Base-by-base conservation (phyloP, 2,329 filamentous ascomycete species). In the Colletotrichum chrysophilum region DNA sequence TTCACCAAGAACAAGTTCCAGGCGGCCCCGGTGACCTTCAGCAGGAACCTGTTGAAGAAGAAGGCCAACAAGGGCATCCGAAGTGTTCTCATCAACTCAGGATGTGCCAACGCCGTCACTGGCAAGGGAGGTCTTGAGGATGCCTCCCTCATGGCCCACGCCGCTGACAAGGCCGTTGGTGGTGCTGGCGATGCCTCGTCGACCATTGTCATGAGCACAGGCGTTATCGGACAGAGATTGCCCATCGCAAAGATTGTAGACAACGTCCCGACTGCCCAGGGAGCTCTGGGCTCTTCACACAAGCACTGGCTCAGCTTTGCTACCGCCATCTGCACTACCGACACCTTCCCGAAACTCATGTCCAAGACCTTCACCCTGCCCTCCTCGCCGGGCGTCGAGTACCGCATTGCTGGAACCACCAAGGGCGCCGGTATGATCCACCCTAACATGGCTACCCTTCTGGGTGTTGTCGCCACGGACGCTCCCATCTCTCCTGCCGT, bases 391-490 rank as follows among this genome's bases (percentile, higher is more conserved):
- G 89, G 89, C 21, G 88, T 92, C 66, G 93, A 94, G 83, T 99
- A 98, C 87, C 90, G 91, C 80, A 94, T 99, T 66, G 96, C 95
- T 14, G 97, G 97, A 80, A 97, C 98, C 92, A 98, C 96, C 81
- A 99, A 99, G 88, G 97, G 97, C 73, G 97, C 97, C 7, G 97
- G 97, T 82, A 99, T 99, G 97, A 98, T 99, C 84, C 96, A 98
- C 83, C 97, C 97, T 64, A 98, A 99, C 88, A 98, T 99, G 96
- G 97, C 96, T 34, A 99, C 97, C 1, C 91, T 98, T 38, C 92
- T 99, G 43, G 96, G 95, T 70, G 94, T 98, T 76, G 91, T 98
- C 81, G 96, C 95, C 81, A 99, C 97, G 16, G 97, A 99, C 80
- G 96, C 94, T 1, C 94, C 96, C 34, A 91, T 98, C 80, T 89